These are phyloP conservation scores for Juglanconis oblonga DNA, from an alignment of 2,329 filamentous ascomycete species.

Conservation along the genomic window DNA sequence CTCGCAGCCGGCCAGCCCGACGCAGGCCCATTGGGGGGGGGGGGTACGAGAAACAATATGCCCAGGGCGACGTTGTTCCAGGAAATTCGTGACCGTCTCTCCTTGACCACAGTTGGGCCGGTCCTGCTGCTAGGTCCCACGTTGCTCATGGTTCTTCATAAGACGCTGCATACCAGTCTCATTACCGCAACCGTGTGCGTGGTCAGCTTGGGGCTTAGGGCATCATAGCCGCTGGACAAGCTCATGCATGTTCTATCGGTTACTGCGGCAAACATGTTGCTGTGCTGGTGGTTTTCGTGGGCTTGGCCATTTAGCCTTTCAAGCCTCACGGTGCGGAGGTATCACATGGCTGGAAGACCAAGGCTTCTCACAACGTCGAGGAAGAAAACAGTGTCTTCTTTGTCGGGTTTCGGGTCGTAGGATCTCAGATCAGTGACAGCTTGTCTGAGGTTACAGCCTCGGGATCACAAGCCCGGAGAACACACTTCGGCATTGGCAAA, in stretches of 20 bases:
- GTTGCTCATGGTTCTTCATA: constrained; percentile 5
- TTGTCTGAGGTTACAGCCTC: too few species aligned
- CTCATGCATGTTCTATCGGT: background rate
- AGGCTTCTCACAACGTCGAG: too few species aligned
- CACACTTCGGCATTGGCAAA: too few species aligned
- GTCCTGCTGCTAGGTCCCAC: background rate
- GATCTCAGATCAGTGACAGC: too few species aligned
- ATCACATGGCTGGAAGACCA: too few species aligned
- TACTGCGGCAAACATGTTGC: background rate
- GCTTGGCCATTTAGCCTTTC: background rate
- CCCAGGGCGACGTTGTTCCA: background rate
- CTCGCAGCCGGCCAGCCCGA: too few species aligned
- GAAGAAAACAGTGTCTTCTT: too few species aligned
- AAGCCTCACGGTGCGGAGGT: too few species aligned
- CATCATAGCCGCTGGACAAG: background rate
- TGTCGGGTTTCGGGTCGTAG: too few species aligned
- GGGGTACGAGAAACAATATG: too few species aligned
- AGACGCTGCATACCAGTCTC: background rate
- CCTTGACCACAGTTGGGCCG: background rate
- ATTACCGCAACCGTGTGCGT: constrained; percentile 3
- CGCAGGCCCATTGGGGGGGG: too few species aligned
- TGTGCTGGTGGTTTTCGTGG: constrained; percentile 7
- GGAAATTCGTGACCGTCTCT: background rate
- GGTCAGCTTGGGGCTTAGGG: background rate
- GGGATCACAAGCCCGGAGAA: too few species aligned